Base-by-base conservation (phyloP, 495 filamentous ascomycete species). In the Penicillium herquei region DNA sequence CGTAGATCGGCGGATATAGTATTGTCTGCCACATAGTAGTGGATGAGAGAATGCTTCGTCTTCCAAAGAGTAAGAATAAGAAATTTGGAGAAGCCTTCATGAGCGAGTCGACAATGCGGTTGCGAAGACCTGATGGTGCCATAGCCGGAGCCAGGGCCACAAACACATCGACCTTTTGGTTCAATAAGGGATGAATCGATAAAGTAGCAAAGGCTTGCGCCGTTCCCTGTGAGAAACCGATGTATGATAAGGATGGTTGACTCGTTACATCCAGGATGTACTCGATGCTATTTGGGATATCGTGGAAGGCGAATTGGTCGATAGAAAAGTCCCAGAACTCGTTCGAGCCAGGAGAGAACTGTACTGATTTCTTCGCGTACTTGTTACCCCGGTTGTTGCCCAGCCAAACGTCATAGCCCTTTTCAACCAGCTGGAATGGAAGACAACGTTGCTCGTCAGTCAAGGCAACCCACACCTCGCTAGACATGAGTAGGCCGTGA, bases 321-420 rank as follows among this genome's bases (percentile, higher is more conserved):
- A 98, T 96, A 9, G 89, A 95, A 57, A 98, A 98, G 72, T 97
- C 84, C 94, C 94, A 98, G 64, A 98, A 98, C 31, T 84, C 78
- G 33, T 80, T 81, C 0, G 87, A 85, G 7, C 83, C 83, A 0
- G 94, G 92, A 6, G 91, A 85, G 49, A 75, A 79, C 39, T 83
- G 76, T 35, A 89, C 80, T 0, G 85, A 93, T 69, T 98, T 98
- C 70, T 98, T 98, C 31, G 91, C 94, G 70, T 98, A 98, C 64
- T 98, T 98, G 77, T 98, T 98, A 18, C 94, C 94, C 7, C 94
- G 84, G 64, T 98, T 98, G 62, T 98, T 98, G 14, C 94, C 94
- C 51, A 98, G 76, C 94, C 94, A 98, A 58, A 98, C 92, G 80
- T 98, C 94, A 62, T 94, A 98, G 8, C 94, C 94, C 65, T 80